Evolutionary conservation across 768 basidiomycete species (phyloP).

Genomic region (Mycena olivaceomarginata): DNA sequence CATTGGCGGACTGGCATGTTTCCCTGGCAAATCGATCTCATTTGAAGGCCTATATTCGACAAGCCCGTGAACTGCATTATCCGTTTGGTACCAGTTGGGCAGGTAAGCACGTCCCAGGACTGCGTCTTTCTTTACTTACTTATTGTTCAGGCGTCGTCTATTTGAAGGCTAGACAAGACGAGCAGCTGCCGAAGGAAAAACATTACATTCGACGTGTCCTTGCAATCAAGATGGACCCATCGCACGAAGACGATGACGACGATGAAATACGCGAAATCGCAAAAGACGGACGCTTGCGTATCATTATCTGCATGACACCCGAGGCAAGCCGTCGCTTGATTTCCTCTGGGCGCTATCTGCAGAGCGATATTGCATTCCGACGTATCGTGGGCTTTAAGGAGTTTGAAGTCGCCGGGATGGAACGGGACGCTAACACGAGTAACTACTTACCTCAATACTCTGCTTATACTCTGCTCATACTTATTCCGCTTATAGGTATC

Average conservation of each 20-base stretch:
- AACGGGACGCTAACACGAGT: conserved; percentile 13
- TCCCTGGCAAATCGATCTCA: background rate
- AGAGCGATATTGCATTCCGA: conserved; percentile 30
- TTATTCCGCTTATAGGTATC: background rate
- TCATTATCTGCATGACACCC: conserved; percentile 2
- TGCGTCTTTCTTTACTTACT: too few relatives aligned
- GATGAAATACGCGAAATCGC: background rate
- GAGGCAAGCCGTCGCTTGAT: background rate
- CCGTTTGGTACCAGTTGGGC: conserved; percentile 14
- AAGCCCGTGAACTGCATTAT: background rate
- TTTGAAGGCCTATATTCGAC: conserved; percentile 10
- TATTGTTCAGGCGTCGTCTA: background rate
- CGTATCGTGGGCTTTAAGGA: conserved; percentile 20
- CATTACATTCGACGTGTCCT: background rate
- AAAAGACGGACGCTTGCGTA: background rate
- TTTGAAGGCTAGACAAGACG: conserved; percentile 2
- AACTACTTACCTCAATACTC: background rate
- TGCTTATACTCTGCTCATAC: too few relatives aligned
- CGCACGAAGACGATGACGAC: background rate
- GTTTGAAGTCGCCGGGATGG: conserved; percentile 23
- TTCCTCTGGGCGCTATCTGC: conserved; percentile 1
- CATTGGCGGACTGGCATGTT: background rate
- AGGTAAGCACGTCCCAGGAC: background rate
- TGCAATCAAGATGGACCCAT: background rate
- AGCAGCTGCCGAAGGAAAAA: background rate